Evolutionary conservation across 2,329 filamentous ascomycete species (phyloP).

Genomic region (Lachnellula hyalina): DNA sequence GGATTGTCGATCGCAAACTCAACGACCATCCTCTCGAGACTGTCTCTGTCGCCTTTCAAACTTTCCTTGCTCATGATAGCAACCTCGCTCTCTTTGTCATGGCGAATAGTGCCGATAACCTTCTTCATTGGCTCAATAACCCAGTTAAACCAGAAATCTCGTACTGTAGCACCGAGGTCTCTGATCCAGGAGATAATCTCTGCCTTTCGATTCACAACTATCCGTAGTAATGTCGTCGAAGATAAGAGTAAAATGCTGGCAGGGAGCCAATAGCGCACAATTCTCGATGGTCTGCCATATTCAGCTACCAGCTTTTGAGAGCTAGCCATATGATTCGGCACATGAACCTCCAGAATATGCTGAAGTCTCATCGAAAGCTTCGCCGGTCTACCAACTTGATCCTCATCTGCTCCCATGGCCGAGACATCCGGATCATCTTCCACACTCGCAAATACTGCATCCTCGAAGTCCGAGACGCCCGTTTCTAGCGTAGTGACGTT

Average conservation of each 20-base stretch:
- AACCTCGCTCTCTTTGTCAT: constrained; percentile 88
- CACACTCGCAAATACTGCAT: constrained; percentile 58
- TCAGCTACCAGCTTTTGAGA: constrained; percentile 51
- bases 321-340: constrained; percentile 60
- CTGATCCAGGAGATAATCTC: constrained; percentile 76
- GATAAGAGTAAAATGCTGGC: constrained; percentile 67
- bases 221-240: constrained; percentile 77
- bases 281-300: constrained; percentile 68
- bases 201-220: constrained; percentile 67
- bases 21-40: constrained; percentile 94
- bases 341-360: constrained; percentile 59
- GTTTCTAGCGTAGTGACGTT: constrained; percentile 62
- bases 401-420: constrained; percentile 40
- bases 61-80: constrained; percentile 95
- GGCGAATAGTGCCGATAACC: constrained; percentile 85
- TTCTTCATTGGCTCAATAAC: constrained; percentile 79
- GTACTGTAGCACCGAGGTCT: constrained; percentile 70
- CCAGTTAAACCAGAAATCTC: constrained; percentile 97
- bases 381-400: constrained; percentile 36
- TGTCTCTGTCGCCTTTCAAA: constrained; percentile 82
- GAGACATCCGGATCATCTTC: constrained; percentile 56
- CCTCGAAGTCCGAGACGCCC: constrained; percentile 58
- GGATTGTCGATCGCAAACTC: constrained; percentile 88
- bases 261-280: constrained; percentile 88
- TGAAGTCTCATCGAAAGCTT: constrained; percentile 63